phyloP scores from a whole-genome alignment of 345 rosid genomes.

The Murraya koenigii region DNA sequence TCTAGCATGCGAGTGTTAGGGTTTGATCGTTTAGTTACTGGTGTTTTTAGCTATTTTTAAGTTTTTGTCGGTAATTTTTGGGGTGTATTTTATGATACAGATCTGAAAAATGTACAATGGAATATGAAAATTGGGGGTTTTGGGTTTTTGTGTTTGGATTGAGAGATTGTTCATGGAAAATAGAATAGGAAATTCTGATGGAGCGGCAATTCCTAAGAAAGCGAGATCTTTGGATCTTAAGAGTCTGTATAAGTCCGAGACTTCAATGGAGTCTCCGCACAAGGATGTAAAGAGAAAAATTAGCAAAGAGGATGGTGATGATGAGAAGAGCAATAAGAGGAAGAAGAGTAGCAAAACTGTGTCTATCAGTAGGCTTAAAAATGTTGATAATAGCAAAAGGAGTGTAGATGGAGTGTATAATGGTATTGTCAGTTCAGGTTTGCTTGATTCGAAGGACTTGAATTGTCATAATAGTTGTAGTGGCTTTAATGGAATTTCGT shows the following conservation, averaged over 20 bases:
- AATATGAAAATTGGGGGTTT: slow-evolving; percentile 35
- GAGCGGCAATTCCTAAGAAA: slow-evolving; percentile 67
- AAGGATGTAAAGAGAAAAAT: slow-evolving; percentile 63
- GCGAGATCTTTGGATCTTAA: slow-evolving; percentile 91
- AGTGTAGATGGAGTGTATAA: slow-evolving; percentile 48
- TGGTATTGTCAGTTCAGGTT: slow-evolving; percentile 32
- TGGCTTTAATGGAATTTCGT: slow-evolving; percentile 44
- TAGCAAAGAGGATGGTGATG: slow-evolving; percentile 34
- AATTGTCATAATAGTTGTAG: slow-evolving; percentile 37
- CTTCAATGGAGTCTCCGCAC: slow-evolving; percentile 36
- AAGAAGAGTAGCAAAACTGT: slow-evolving; percentile 64
- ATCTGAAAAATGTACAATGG: slow-evolving; percentile 54
- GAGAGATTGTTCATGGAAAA: slow-evolving; percentile 77
- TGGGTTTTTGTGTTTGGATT: slow-evolving; percentile 33
- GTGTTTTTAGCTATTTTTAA: slow-evolving; percentile 16
- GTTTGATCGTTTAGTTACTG: slow-evolving; percentile 23
- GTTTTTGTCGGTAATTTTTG: slow-evolving; percentile 15
- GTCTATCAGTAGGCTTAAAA: slow-evolving; percentile 52
- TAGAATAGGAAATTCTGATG: slow-evolving; percentile 64
- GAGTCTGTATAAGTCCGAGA: slow-evolving; percentile 63
- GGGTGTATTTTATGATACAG: slow-evolving; percentile 41
- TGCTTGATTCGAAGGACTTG: slow-evolving; percentile 34
- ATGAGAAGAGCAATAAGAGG: slow-evolving; percentile 46
- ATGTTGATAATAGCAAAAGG: slow-evolving; percentile 39
- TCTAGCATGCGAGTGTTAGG: slow-evolving; percentile 10